phyloP scores from a whole-genome alignment of 1,284 basidiomycete species.

The Pyrrhoderma lamaoense region DNA sequence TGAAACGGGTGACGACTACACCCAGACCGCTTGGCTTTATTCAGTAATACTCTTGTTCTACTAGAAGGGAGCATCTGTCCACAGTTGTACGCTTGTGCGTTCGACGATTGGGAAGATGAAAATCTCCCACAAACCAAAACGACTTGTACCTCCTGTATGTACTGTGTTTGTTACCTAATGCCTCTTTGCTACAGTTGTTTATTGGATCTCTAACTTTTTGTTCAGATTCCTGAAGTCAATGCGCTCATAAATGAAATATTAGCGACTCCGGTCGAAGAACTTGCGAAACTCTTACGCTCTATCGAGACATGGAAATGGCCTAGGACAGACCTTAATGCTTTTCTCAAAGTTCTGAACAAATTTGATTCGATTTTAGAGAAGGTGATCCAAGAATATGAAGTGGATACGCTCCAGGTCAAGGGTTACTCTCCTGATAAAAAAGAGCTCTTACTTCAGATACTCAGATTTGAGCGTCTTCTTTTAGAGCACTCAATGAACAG shows the following conservation, averaged over 20 bases:
- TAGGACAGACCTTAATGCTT: conserved; percentile 93
- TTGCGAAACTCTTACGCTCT: conserved; percentile 53
- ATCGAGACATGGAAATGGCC: conserved; percentile 91
- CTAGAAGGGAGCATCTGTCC: background rate
- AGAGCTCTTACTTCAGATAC: conserved; percentile 71
- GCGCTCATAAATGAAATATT: conserved; percentile 67
- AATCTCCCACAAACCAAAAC: conserved; percentile 75
- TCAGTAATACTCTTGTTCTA: background rate
- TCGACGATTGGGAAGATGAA: conserved; percentile 59
- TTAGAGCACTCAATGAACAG: conserved; percentile 98
- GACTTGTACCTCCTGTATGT: conserved; percentile 61
- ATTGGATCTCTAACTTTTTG: conserved; percentile 5
- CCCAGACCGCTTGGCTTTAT: background rate
- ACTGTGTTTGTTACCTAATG: conserved; percentile 13
- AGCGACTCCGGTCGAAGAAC: conserved; percentile 55
- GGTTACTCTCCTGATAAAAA: conserved; percentile 76
- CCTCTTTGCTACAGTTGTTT: conserved; percentile 5
- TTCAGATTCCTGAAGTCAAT: conserved; percentile 67
- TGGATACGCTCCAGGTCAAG: conserved; percentile 77
- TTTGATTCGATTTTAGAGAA: conserved; percentile 87
- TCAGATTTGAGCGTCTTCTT: conserved; percentile 83
- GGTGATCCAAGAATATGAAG: conserved; percentile 75
- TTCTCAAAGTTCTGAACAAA: conserved; percentile 93
- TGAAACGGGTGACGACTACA: background rate
- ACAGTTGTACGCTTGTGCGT: conserved; percentile 25